These are phyloP conservation scores for Phytophthora fragariae DNA, from an alignment of 352 stramenopile genomes.

Conservation along the genomic window DNA sequence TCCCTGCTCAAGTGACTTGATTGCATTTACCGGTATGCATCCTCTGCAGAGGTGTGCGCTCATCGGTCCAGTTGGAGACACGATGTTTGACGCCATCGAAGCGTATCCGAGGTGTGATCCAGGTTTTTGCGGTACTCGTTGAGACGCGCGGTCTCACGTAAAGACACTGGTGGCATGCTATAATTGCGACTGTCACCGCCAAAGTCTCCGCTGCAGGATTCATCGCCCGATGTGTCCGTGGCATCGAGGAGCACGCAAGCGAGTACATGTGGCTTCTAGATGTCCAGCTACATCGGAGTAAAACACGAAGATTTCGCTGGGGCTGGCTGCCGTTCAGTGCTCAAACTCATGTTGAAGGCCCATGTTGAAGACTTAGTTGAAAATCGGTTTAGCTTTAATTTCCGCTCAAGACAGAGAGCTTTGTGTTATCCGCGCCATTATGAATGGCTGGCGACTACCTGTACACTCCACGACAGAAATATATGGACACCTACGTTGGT, in stretches of 20 bases:
- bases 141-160: not conserved
- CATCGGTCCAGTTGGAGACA: not conserved
- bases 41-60: not conserved
- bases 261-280: not conserved
- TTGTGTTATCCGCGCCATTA: no score
- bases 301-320: not conserved
- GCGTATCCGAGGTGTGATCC: not conserved
- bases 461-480: no score
- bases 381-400: no score
- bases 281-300: not conserved
- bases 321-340: not conserved
- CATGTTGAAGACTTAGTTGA: no score
- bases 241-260: not conserved
- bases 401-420: no score
- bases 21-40: not conserved
- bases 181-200: not conserved
- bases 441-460: no score
- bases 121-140: not conserved
- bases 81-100: not conserved
- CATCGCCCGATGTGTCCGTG: conserved; percentile 2
- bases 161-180: not conserved
- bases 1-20: not conserved
- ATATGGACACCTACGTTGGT: no score
- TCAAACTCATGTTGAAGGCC: no score
- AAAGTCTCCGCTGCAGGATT: not conserved